Evolutionary conservation across 177 flowering plant species (phyloP).

Genomic region (Vitis hybrid): DNA sequence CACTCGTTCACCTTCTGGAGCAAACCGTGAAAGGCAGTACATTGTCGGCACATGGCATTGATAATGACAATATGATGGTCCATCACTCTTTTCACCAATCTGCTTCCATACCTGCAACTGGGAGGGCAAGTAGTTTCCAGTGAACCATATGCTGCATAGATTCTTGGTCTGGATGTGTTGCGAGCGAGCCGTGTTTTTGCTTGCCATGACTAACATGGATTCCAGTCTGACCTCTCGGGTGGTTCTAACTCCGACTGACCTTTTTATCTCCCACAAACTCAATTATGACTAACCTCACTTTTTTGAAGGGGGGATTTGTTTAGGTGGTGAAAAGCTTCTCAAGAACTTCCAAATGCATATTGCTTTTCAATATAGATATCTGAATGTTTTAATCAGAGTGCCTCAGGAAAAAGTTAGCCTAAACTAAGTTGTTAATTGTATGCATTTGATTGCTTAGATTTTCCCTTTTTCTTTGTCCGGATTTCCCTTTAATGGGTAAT

Average conservation of each 20-base stretch:
- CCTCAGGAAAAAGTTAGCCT: not conserved
- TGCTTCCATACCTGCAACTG: constrained; percentile 52
- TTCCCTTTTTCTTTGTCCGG: not conserved
- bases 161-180: constrained; percentile 48
- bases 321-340: constrained; percentile 16
- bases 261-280: constrained; percentile 10
- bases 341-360: not conserved
- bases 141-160: constrained; percentile 24
- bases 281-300: constrained; percentile 15
- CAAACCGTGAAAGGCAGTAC: constrained; percentile 47
- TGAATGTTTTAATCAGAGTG: not conserved
- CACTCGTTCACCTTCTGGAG: constrained; percentile 79
- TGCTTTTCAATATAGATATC: not conserved
- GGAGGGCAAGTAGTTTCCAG: constrained; percentile 40
- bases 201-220: constrained; percentile 71
- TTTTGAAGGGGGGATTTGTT: constrained; percentile 10
- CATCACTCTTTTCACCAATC: constrained; percentile 41
- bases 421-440: not conserved
- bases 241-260: constrained; percentile 21
- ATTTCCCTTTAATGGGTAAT: not conserved
- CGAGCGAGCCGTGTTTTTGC: constrained; percentile 53
- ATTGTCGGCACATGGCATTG: constrained; percentile 26
- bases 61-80: constrained; percentile 29
- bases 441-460: not conserved
- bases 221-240: constrained; percentile 23